phyloP scores from a whole-genome alignment of 352 stramenopile genomes.

The Achlya hypogyna region DNA sequence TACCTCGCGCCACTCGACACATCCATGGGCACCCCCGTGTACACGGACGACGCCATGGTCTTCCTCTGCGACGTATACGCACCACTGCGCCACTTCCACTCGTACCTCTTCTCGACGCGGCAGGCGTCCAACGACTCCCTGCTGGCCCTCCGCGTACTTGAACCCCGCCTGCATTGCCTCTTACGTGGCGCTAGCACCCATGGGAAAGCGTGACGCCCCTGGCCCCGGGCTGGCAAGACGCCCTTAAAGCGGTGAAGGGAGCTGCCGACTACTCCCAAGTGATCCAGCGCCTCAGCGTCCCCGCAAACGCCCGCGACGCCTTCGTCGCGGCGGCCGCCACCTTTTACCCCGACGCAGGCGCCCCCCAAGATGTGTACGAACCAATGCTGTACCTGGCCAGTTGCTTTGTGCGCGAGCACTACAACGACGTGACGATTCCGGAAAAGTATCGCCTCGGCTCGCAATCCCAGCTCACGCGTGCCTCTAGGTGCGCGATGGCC shows the following conservation, averaged over 20 bases:
- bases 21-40: conserved; percentile 42
- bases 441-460: neutral
- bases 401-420: conserved; percentile 14
- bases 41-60: conserved; percentile 46
- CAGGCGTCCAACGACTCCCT: conserved; percentile 7
- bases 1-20: conserved; percentile 70
- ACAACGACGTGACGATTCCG: neutral
- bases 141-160: conserved; percentile 8
- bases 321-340: conserved; percentile 34
- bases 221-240: conserved; percentile 51
- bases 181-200: conserved; percentile 39
- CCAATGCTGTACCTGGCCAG: conserved; percentile 71
- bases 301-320: conserved; percentile 32
- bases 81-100: conserved; percentile 47
- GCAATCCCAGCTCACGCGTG: neutral
- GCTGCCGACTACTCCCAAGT: conserved; percentile 37
- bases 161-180: neutral
- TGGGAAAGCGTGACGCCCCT: conserved; percentile 80
- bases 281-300: conserved; percentile 31
- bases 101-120: conserved; percentile 25
- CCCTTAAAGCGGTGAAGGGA: conserved; percentile 38
- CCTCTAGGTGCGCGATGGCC: neutral
- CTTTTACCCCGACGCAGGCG: conserved; percentile 23
- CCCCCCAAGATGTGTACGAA: conserved; percentile 57
- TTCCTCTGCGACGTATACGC: conserved; percentile 66